phyloP scores from a whole-genome alignment of 495 filamentous ascomycete genomes.

The Endocarpon pusillum region DNA sequence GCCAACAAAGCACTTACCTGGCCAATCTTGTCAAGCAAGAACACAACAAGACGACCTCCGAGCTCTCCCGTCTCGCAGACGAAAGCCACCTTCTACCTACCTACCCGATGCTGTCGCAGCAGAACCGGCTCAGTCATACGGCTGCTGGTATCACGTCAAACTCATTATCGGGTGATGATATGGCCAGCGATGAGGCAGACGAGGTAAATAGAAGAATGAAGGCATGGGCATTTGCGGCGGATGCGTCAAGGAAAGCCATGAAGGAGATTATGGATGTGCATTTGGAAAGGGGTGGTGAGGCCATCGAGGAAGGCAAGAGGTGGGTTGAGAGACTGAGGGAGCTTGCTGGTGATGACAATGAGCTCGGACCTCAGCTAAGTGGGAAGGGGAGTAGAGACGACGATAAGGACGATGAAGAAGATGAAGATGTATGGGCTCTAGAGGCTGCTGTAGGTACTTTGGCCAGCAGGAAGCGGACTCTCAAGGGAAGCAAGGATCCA shows the following conservation, averaged over 20 bases:
- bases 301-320: conserved; percentile 19
- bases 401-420: conserved; percentile 7
- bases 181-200: conserved; percentile 12
- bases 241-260: conserved; percentile 19
- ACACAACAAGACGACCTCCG: conserved; percentile 36
- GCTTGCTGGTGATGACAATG: neutral
- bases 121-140: conserved; percentile 27
- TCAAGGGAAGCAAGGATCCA: conserved; percentile 18
- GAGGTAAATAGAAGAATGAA: conserved; percentile 22
- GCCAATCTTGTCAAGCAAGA: conserved; percentile 39
- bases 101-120: conserved; percentile 34
- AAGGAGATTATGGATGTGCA: conserved; percentile 13
- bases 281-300: conserved; percentile 7
- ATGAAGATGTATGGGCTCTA: conserved; percentile 21
- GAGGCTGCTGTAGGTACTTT: conserved; percentile 16
- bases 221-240: conserved; percentile 33
- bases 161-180: conserved; percentile 7
- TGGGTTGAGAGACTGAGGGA: conserved; percentile 16
- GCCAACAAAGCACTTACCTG: conserved; percentile 48
- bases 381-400: conserved; percentile 7
- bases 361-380: neutral
- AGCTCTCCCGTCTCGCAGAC: conserved; percentile 41
- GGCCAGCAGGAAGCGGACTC: conserved; percentile 9
- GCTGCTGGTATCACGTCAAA: conserved; percentile 11
- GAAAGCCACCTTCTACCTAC: conserved; percentile 53